Evolutionary conservation across 306 rosid genomes (phyloP).

Genomic region (apple (Malus domestica)): DNA sequence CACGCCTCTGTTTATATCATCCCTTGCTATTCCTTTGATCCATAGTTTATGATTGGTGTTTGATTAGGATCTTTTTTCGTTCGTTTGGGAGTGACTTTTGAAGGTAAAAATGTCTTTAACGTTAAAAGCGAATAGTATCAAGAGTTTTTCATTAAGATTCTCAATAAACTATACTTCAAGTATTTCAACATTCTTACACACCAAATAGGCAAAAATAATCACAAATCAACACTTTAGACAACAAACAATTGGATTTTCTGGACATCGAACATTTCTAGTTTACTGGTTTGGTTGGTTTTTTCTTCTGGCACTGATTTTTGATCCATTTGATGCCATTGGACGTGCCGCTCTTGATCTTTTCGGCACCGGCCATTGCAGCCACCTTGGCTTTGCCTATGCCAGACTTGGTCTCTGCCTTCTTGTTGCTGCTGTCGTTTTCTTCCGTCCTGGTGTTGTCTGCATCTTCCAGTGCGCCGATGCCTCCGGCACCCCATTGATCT

Average conservation of each 20-base stretch:
- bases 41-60: too few species aligned
- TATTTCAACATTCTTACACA: not conserved
- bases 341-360: conserved; percentile 52
- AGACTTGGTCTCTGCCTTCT: conserved; percentile 45
- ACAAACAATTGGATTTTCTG: not conserved
- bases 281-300: conserved; percentile 23
- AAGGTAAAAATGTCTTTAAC: too few species aligned
- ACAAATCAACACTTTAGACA: not conserved
- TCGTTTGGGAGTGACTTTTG: too few species aligned
- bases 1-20: too few species aligned
- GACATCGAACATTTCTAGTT: not conserved
- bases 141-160: too few species aligned
- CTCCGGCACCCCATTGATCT: conserved; percentile 94
- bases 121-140: too few species aligned
- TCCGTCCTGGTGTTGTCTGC: conserved; percentile 30
- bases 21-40: too few species aligned
- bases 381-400: conserved; percentile 59
- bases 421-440: conserved; percentile 29
- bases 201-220: not conserved
- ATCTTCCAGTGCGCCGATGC: conserved; percentile 78
- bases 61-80: too few species aligned
- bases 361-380: conserved; percentile 43
- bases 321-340: conserved; percentile 75
- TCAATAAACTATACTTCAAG: too few species aligned
- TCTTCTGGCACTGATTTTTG: conserved; percentile 64